Percentiles rank a stretch among this genome's conserved stretches.
Evolutionary conservation across 345 rosid genomes (phyloP).

Genomic region (Arabis alpina): DNA sequence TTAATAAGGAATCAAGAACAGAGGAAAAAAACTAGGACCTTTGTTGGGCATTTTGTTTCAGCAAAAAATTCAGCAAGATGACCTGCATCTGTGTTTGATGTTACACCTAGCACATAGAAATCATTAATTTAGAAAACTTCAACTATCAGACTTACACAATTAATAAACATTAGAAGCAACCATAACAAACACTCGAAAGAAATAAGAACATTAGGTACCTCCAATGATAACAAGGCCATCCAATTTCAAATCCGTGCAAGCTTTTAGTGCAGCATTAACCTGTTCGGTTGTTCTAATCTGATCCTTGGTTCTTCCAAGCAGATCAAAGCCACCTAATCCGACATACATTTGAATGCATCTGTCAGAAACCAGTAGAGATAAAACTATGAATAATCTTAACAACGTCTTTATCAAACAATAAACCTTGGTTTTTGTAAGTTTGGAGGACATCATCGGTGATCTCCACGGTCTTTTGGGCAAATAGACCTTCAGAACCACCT

Average conservation of each 20-base stretch:
- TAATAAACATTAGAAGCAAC: constrained; percentile 42
- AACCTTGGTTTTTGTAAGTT: constrained; percentile 98
- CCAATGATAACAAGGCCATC: constrained; percentile 96
- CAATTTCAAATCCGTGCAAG: constrained; percentile 84
- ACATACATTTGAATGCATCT: constrained; percentile 20
- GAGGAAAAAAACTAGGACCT: constrained; percentile 49
- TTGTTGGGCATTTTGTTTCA: constrained; percentile 79
- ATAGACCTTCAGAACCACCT: constrained; percentile 98
- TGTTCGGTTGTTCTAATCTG: constrained; percentile 93
- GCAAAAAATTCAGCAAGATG: constrained; percentile 98
- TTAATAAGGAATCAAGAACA: not conserved
- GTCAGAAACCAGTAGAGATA: constrained; percentile 7
- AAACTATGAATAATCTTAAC: constrained; percentile 22
- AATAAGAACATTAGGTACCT: constrained; percentile 33
- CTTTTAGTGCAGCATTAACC: constrained; percentile 80
- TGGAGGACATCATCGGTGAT: constrained; percentile 78
- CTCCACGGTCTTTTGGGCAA: constrained; percentile 89
- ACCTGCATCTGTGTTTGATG: constrained; percentile 97
- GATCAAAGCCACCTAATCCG: constrained; percentile 82
- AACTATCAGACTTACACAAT: not conserved
- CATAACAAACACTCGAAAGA: not conserved
- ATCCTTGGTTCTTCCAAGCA: constrained; percentile 95
- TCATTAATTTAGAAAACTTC: constrained; percentile 11
- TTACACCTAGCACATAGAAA: constrained; percentile 61
- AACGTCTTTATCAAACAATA: not conserved